A percentile compares a stretch with the other conserved stretches of the same genome.
Conservation (phyloP, 495 filamentous ascomycete genomes). For the Aspergillus steynii region DNA sequence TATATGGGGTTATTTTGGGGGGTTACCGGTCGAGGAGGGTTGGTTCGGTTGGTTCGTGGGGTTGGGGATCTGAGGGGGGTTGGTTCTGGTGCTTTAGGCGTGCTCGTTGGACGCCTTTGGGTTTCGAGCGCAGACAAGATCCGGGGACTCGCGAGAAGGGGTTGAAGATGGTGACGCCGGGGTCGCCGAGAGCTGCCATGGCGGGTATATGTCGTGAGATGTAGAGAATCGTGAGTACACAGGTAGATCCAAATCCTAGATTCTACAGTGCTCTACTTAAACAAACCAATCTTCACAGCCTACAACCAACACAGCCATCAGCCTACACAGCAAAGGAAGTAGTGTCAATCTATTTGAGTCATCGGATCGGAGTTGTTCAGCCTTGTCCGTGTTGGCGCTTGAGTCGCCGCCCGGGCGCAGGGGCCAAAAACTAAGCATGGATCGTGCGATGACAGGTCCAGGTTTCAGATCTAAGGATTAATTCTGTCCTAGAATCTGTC, state of each 20-base stretch:
- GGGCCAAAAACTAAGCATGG: not conserved
- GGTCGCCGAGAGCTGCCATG: not conserved
- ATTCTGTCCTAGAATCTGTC: too few species aligned
- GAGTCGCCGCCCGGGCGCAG: not conserved
- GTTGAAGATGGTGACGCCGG: not conserved
- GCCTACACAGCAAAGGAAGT: not conserved
- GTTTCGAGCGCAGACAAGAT: conserved; percentile 1
- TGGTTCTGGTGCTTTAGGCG: conserved; percentile 1
- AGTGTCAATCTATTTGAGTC: not conserved
- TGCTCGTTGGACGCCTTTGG: conserved; percentile 6
- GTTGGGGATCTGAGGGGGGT: not conserved
- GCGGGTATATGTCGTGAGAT: not conserved
- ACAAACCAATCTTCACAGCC: not conserved
- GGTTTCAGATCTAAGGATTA: not conserved
- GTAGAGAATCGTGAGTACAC: too few species aligned
- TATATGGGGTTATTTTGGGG: too few species aligned
- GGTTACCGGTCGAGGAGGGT: conserved; percentile 1
- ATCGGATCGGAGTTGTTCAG: not conserved
- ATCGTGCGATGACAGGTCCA: not conserved
- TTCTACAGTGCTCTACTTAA: not conserved
- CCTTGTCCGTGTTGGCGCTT: not conserved
- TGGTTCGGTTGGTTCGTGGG: not conserved
- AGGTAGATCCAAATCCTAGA: too few species aligned
- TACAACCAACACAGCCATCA: not conserved
- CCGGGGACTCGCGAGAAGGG: conserved; percentile 2